These are phyloP conservation scores for Rhizopogon vinicolor DNA, from an alignment of 768 basidiomycete genomes.

Conservation along the genomic window DNA sequence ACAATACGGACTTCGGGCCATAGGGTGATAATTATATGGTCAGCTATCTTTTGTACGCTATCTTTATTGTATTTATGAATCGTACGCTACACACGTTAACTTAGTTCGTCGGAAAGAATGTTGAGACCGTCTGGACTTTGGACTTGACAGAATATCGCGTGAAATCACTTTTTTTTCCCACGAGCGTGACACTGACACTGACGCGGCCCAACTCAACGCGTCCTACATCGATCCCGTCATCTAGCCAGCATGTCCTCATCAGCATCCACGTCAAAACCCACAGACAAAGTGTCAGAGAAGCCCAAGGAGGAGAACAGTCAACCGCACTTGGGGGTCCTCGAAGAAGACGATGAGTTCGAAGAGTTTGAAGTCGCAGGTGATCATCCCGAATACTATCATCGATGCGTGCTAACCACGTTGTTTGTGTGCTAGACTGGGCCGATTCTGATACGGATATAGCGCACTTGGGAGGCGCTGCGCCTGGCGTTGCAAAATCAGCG, in stretches of 20 bases:
- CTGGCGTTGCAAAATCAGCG: conserved; percentile 72
- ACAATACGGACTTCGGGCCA: conserved; percentile 11
- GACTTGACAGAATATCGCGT: background rate
- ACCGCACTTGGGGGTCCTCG: conserved; percentile 81
- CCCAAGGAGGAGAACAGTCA: conserved; percentile 44
- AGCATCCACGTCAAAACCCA: conserved; percentile 43
- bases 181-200: conserved; percentile 8
- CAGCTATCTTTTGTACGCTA: conserved; percentile 14
- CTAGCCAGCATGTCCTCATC: conserved; percentile 35
- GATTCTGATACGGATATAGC: conserved; percentile 81
- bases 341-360: conserved; percentile 98
- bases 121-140: too few relatives aligned
- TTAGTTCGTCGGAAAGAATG: background rate
- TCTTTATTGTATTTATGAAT: conserved; percentile 31
- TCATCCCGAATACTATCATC: conserved; percentile 10
- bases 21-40: conserved; percentile 3
- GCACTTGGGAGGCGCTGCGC: conserved; percentile 67
- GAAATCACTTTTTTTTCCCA: conserved; percentile 14
- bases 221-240: background rate
- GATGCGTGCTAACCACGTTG: background rate
- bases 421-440: conserved; percentile 64
- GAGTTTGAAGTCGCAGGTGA: conserved; percentile 84
- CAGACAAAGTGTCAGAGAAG: conserved; percentile 28
- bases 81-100: conserved; percentile 8
- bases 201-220: conserved; percentile 1